Evolutionary conservation across 441 rosid genomes (phyloP).

Genomic region (Corymbia calophylla): DNA sequence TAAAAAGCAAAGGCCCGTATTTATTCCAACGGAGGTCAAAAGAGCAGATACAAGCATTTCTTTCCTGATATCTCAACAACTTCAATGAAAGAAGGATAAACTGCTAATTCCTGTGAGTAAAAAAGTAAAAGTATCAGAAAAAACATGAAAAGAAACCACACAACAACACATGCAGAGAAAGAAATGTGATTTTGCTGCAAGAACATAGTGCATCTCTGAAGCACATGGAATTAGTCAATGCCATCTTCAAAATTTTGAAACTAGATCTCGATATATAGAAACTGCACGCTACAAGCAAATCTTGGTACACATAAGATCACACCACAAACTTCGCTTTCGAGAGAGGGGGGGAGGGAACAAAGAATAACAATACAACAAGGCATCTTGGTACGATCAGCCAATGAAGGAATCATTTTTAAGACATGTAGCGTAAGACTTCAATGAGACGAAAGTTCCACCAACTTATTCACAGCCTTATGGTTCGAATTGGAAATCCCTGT

Average conservation of each 20-base stretch:
- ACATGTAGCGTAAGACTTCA: background rate
- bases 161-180: background rate
- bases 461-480: background rate
- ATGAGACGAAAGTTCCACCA: background rate
- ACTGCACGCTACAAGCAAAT: background rate
- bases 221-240: background rate
- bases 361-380: background rate
- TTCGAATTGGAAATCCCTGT: background rate
- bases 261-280: background rate
- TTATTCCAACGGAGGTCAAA: constrained; percentile 80
- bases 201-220: background rate
- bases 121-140: background rate
- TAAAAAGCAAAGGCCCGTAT: constrained; percentile 64
- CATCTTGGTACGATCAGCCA: background rate
- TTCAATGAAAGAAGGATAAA: background rate
- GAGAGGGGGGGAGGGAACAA: background rate
- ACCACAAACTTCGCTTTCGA: background rate
- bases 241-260: background rate
- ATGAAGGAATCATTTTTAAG: background rate
- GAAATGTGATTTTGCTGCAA: background rate
- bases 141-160: background rate
- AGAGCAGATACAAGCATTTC: constrained; percentile 95
- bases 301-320: background rate
- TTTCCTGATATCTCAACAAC: constrained; percentile 1
- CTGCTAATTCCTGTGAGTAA: background rate